These are phyloP conservation scores for Suhomyces faveliae DNA, from an alignment of 805 yeast genomes.

Conservation along the genomic window DNA sequence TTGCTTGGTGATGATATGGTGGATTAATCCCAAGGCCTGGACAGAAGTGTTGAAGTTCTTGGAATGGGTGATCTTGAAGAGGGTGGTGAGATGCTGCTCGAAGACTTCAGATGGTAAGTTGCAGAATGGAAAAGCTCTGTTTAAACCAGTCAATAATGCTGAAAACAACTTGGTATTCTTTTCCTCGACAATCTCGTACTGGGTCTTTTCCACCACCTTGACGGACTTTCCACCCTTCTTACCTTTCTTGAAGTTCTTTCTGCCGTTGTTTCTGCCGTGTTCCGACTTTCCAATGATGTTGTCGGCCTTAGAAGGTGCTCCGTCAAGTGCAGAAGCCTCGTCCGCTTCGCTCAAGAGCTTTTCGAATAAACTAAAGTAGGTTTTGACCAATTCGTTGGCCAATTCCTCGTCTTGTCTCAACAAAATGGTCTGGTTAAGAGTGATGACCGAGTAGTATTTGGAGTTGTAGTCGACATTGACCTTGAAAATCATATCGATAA, in stretches of 20 bases:
- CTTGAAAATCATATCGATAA: constrained; percentile 76
- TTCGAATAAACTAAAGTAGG: constrained; percentile 85
- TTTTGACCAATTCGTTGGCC: constrained; percentile 79
- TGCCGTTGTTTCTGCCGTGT: constrained; percentile 53
- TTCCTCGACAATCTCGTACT: constrained; percentile 67
- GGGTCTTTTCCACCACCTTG: constrained; percentile 57
- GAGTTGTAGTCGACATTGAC: constrained; percentile 76
- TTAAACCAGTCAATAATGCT: constrained; percentile 89
- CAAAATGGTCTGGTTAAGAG: constrained; percentile 89
- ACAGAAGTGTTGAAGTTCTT: constrained; percentile 91
- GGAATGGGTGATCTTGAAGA: constrained; percentile 89
- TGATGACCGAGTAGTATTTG: constrained; percentile 80
- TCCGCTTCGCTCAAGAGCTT: constrained; percentile 73
- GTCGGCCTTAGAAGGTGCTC: constrained; percentile 38
- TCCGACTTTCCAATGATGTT: constrained; percentile 50
- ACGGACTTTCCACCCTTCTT: constrained; percentile 86
- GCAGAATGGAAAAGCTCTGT: constrained; percentile 94
- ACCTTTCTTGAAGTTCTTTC: constrained; percentile 76
- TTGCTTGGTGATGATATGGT: constrained; percentile 70
- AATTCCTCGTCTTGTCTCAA: constrained; percentile 73
- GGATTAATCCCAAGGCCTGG: constrained; percentile 84
- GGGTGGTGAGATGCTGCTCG: constrained; percentile 73
- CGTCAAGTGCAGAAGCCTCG: constrained; percentile 31
- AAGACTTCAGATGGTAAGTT: constrained; percentile 68
- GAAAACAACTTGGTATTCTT: constrained; percentile 81